Percentiles rank a stretch among this genome's conserved stretches.
Evolutionary conservation across 169 alveolate species (phyloP).

Genomic region (Ichthyophthirius multifiliis): DNA sequence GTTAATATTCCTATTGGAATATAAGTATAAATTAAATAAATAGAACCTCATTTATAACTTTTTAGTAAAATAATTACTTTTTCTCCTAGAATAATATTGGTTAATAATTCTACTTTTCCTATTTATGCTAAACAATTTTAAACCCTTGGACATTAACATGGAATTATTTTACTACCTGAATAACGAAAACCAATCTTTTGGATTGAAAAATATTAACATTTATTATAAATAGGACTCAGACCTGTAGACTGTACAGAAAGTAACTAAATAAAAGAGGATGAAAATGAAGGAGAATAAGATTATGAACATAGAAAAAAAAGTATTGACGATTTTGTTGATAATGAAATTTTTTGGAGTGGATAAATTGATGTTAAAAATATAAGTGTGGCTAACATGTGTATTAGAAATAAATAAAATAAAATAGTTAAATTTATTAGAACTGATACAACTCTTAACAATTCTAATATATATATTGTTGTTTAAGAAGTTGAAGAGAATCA

Average conservation of each 20-base stretch:
- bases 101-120: neutral
- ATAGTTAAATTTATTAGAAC: neutral
- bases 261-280: neutral
- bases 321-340: neutral
- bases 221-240: neutral
- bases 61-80: neutral
- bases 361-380: neutral
- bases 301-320: neutral
- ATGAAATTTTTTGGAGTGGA: slow-evolving; percentile 7
- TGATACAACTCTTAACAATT: neutral
- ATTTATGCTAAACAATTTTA: slow-evolving; percentile 3
- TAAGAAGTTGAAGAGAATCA: neutral
- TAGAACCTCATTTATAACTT: neutral
- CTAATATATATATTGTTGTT: neutral
- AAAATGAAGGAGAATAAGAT: neutral
- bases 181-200: neutral
- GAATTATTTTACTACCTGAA: neutral
- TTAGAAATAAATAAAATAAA: neutral
- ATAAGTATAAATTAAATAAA: neutral
- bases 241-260: neutral
- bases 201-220: neutral
- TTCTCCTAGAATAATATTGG: neutral
- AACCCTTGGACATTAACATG: neutral
- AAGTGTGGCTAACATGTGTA: neutral
- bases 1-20: neutral